Evolutionary conservation across 2,329 filamentous ascomycete species (phyloP), one percentile per base, ranked within the genome.

Genomic region (Arthrobotrys musiformis): DNA sequence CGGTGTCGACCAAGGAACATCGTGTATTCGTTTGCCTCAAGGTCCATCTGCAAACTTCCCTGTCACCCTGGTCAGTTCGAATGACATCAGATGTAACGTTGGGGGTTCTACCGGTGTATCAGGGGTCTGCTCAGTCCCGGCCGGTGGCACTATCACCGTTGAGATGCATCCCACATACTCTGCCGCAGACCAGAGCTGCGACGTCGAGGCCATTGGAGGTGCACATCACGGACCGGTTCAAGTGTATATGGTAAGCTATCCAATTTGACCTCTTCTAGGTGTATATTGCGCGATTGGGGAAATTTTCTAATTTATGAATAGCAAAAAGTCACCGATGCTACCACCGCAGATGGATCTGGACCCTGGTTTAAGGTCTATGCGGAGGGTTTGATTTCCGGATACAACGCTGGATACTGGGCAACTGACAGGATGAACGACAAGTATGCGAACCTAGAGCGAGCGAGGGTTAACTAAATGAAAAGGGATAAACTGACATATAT

Each of bases 331-430:
- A 77, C 82, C 17, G 84, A 88, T 79, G 85, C 87, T 1, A 81
- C 83, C 35, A 85, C 83, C 0, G 86, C 86, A 52, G 83, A 85
- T 75, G 85, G 85, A 0, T 80, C 82, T 0, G 83, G 85, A 22
- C 81, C 82, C 3, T 88, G 85, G 85, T 88, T 88, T 84, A 88
- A 88, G 83, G 85, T 88, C 77, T 86, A 85, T 79, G 84, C 86
- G 70, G 84, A 86, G 78, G 85, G 85, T 1, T 85, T 85, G 30
- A 85, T 85, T 15, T 83, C 83, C 56, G 68, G 68, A 4, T 72
- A 72, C 15, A 72, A 72, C 30, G 81, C 82, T 8, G 86, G 86
- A 79, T 84, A 84, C 79, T 87, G 86, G 86, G 86, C 84, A 22
- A 86, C 86, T 58, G 81, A 82, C 46, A 76, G 77, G 30, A 79